Percentiles rank a stretch among this genome's conserved stretches.
These are phyloP conservation scores for Castanea sativa DNA, from an alignment of 306 rosid species.

Conservation along the genomic window DNA sequence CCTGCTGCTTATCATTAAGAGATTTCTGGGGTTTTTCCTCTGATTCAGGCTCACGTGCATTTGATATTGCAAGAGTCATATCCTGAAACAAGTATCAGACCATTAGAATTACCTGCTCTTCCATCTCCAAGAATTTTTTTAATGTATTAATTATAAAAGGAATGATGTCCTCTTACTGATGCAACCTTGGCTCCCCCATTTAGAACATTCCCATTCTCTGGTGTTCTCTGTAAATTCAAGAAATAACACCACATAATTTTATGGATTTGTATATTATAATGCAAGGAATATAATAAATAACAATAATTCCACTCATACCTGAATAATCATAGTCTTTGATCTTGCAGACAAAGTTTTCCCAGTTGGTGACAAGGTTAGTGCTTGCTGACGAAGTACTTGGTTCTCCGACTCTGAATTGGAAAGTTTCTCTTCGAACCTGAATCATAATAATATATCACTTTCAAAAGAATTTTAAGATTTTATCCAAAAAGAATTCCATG, in stretches of 20 bases:
- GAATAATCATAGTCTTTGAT: constrained; percentile 79
- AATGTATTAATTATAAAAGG: constrained; percentile 24
- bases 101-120: constrained; percentile 19
- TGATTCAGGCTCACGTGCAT: constrained; percentile 91
- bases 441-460: constrained; percentile 24
- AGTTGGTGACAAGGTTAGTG: constrained; percentile 91
- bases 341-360: constrained; percentile 74
- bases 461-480: constrained; percentile 4
- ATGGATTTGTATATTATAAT: constrained; percentile 9
- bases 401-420: constrained; percentile 98
- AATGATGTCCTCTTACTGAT: constrained; percentile 48
- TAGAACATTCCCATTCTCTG: constrained; percentile 78
- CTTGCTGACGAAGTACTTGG: constrained; percentile 99
- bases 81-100: constrained; percentile 48
- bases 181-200: constrained; percentile 71
- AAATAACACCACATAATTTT: constrained; percentile 22
- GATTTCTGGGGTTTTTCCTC: constrained; percentile 99
- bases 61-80: constrained; percentile 68
- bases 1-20: constrained; percentile 98
- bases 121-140: not conserved
- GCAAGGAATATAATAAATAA: constrained; percentile 15
- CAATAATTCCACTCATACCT: constrained; percentile 48
- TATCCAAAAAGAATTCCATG: not conserved
- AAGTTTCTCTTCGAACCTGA: constrained; percentile 92
- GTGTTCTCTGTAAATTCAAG: constrained; percentile 79